Evolutionary conservation across 1,284 basidiomycete species (phyloP), one percentile per base, ranked within the genome.

Genomic region (Heterobasidion annosum): DNA sequence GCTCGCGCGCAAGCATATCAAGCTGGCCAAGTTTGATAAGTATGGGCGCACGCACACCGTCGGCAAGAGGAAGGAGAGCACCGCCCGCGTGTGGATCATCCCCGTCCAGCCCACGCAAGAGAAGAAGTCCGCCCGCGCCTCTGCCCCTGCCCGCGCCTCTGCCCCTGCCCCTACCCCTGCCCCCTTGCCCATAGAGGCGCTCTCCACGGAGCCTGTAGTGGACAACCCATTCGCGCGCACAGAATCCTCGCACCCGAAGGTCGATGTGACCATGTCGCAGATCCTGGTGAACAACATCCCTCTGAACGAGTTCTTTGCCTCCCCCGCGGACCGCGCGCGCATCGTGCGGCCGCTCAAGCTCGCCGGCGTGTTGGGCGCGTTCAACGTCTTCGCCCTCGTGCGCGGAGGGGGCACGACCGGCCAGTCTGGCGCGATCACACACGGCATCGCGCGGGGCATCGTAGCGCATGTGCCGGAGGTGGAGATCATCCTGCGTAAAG

Each of bases 41-140:
- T 77, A 78, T 53, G 92, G 92, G 15, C 76, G 93, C 54, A 84
- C 85, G n/a, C 91, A 91, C 66, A 88, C 88, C 0, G 66, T 88
- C 44, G 93, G 94, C 32, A 81, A 83, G 69, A 81, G 93, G 62
- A 97, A 97, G 71, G 91, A 90, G 55, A 89, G 88, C 62, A 75
- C 84, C 1, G 92, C 93, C 19, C 79, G 93, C 49, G 93, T 95
- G 2, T 99, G 96, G 95, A 85, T 98, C 71, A 88, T 98, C 53
- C 86, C 88, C n/a, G 77, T 83, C 12, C 76, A 81, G 55, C 61
- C 65, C 18, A 61, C 67, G 8, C 48, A 57, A 9, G 10, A 16
- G 45, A 47, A 47, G 18, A 5, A 10, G 45, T 3, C 18, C 2
- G 46, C 50, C 0, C 34, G 52, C 8, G n/a, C 52, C 5, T 32